phyloP scores from a whole-genome alignment of 345 rosid genomes.

The Gynandropsis gynandra region DNA sequence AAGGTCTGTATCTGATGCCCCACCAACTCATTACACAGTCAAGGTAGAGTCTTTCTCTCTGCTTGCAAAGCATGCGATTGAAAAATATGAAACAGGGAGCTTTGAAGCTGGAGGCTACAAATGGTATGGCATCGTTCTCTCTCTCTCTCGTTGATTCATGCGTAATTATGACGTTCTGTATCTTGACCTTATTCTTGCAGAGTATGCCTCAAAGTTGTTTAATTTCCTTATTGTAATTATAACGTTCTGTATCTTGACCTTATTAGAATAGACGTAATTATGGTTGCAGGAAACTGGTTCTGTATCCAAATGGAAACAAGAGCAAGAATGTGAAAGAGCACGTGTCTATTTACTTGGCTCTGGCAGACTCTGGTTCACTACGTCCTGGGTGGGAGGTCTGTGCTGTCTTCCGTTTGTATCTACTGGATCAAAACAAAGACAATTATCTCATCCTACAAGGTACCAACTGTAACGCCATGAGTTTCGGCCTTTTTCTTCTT shows the following conservation, averaged over 20 bases:
- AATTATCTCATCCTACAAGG: slow-evolving; percentile 27
- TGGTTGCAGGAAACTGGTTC: slow-evolving; percentile 46
- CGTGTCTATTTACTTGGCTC: slow-evolving; percentile 46
- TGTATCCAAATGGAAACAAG: slow-evolving; percentile 57
- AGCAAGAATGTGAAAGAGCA: slow-evolving; percentile 45
- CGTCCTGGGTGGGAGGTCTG: slow-evolving; percentile 44
- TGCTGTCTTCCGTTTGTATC: slow-evolving; percentile 38
- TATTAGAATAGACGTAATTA: neutral
- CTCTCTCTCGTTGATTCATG: neutral
- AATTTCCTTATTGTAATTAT: neutral
- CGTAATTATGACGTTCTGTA: too few relatives aligned
- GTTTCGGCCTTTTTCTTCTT: slow-evolving; percentile 9
- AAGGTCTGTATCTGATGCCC: slow-evolving; percentile 37
- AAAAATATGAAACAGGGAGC: slow-evolving; percentile 50
- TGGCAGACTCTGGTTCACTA: slow-evolving; percentile 36
- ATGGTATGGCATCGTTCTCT: slow-evolving; percentile 36
- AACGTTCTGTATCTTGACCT: neutral
- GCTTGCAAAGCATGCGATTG: slow-evolving; percentile 34
- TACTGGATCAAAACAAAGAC: slow-evolving; percentile 34
- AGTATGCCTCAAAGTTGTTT: too few relatives aligned
- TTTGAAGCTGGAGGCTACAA: slow-evolving; percentile 69
- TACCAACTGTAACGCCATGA: slow-evolving; percentile 3
- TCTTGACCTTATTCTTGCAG: too few relatives aligned
- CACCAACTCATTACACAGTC: slow-evolving; percentile 47
- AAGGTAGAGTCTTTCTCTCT: slow-evolving; percentile 44